These are phyloP conservation scores for Rubroshorea leprosula DNA, from an alignment of 345 rosid species.

Conservation along the genomic window DNA sequence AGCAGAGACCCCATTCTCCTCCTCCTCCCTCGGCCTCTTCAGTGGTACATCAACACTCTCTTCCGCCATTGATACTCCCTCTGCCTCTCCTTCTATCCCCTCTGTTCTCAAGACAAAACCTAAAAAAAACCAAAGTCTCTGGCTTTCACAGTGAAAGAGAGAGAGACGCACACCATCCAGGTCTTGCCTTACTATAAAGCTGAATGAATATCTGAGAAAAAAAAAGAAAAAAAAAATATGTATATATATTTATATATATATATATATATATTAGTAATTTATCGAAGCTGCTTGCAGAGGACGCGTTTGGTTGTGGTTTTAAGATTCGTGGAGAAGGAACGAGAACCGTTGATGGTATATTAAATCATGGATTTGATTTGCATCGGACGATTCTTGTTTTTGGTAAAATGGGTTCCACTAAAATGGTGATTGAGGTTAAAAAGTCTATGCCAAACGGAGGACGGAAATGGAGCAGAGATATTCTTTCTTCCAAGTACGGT, in stretches of 20 bases:
- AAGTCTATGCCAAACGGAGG: background rate
- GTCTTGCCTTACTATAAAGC: background rate
- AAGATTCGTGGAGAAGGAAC: background rate
- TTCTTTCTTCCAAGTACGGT: no score
- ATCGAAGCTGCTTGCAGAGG: no score
- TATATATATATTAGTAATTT: no score
- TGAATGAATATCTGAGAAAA: no score
- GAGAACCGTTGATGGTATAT: background rate
- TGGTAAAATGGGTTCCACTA: no score
- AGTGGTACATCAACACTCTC: slow-evolving; percentile 33
- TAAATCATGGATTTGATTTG: background rate
- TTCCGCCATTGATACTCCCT: slow-evolving; percentile 23
- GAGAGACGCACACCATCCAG: no score
- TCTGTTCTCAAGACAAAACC: no score
- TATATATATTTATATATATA: no score
- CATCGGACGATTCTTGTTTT: background rate
- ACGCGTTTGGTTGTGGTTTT: background rate
- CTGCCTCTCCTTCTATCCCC: no score
- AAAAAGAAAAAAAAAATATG: no score
- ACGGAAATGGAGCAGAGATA: no score
- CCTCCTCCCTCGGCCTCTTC: slow-evolving; percentile 62
- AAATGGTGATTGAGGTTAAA: background rate
- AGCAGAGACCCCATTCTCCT: slow-evolving; percentile 33
- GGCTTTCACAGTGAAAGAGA: background rate
- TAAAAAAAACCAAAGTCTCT: background rate